A percentile compares a stretch with the other conserved stretches of the same genome.
These are phyloP conservation scores for Metschnikowia continentalis DNA, from an alignment of 805 yeast genomes.

Conservation along the genomic window DNA sequence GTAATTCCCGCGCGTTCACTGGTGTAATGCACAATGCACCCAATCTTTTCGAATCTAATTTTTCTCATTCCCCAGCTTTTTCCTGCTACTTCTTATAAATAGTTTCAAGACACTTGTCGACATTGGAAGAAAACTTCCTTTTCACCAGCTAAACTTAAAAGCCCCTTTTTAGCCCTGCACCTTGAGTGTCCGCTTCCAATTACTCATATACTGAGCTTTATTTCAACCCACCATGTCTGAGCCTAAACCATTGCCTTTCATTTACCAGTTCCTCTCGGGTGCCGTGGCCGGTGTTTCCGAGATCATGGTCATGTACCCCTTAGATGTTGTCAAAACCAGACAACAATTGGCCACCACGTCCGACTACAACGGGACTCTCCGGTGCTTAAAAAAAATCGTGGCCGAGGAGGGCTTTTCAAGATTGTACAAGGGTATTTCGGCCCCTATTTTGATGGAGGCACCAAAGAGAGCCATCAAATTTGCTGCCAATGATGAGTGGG, in stretches of 20 bases:
- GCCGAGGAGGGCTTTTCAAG: slow-evolving; percentile 79
- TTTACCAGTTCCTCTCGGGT: slow-evolving; percentile 87
- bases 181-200: not conserved
- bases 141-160: not conserved
- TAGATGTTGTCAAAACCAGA: slow-evolving; percentile 95
- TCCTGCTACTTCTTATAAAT: not conserved
- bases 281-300: slow-evolving; percentile 96
- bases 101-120: not conserved
- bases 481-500: slow-evolving; percentile 97
- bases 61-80: slow-evolving; percentile 3
- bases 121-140: not conserved
- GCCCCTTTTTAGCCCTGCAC: not conserved
- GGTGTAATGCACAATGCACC: not conserved
- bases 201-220: not conserved
- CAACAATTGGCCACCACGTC: slow-evolving; percentile 69
- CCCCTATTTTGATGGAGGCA: slow-evolving; percentile 98
- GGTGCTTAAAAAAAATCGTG: slow-evolving; percentile 79
- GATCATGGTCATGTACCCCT: slow-evolving; percentile 90
- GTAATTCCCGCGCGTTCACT: slow-evolving; percentile 1
- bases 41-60: not conserved
- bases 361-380: slow-evolving; percentile 78
- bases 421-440: slow-evolving; percentile 88
- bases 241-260: slow-evolving; percentile 61
- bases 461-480: slow-evolving; percentile 98
- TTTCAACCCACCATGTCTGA: slow-evolving; percentile 18